Base-by-base conservation (phyloP, 257 asterid species). In the Ophiorrhiza pumila region DNA sequence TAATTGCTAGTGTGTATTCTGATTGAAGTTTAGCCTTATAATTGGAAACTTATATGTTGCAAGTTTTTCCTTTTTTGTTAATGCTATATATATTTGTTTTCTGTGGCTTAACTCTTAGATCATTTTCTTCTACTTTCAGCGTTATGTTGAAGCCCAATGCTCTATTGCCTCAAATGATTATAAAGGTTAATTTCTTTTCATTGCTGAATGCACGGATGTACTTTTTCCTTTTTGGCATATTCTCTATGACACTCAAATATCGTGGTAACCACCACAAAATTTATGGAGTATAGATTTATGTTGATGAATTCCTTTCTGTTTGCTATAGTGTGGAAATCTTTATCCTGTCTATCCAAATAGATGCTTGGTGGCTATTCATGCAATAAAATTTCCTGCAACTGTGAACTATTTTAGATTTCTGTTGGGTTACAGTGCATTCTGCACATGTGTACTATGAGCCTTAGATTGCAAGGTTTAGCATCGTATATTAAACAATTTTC, bases 131-230 rank as follows among this genome's bases (percentile, higher is more conserved):
- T 82, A 39, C 69, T 60, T 83, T 83, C 92, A 94, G 98, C 91
- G 93, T 45, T 95, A 92, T 81, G 91, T 84, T 55, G 99, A 95
- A 88, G 99, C 99, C 69, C 99, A 87, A 74, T 94, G 99, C 74
- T 94, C 85, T 76, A 85, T 92, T 84, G 89, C 95, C 65, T 86
- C 98, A 71, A 95, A 95, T 85, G 97, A 95, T 81, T 92, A 92
- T 82, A 92, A 86, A 91, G 99, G 99, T 94, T 78, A 77, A 85
- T 75, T 68, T 67, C 75, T 65, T 80, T 74, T 69, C 67, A 29
- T 76, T 31, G 35, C 65, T 46, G 56, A 64, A 49, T 42, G 7
- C 71, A 25, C 5, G n/a, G 29, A 42, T 42, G 15, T 55, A 23
- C 74, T 71, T 55, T 4, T 25, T 35, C 71, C 8, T 9, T 42